Percentiles rank a stretch among this genome's conserved stretches.
These are phyloP conservation scores for Ananas comosus DNA, from an alignment of 176 grass and related monocot species.

Conservation along the genomic window DNA sequence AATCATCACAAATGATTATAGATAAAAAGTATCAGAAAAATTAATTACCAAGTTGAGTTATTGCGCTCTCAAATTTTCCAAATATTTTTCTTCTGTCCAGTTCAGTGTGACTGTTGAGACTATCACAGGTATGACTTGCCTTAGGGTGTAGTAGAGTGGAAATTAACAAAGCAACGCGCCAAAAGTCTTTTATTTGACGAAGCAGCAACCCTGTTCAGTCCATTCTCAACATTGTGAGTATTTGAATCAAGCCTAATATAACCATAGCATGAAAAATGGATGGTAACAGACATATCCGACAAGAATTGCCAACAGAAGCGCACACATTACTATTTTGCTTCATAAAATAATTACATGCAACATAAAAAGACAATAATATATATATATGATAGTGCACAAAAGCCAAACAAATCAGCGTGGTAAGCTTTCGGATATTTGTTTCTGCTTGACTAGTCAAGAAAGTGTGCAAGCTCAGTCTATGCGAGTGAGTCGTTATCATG, in stretches of 20 bases:
- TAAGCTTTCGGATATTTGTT: too few relatives aligned
- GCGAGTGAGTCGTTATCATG: too few relatives aligned
- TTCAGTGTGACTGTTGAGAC: conserved; percentile 27
- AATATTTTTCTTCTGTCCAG: conserved; percentile 44
- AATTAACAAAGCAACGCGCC: conserved; percentile 59
- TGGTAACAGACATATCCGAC: not conserved
- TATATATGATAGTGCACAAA: too few relatives aligned
- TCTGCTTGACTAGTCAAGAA: too few relatives aligned
- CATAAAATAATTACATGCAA: not conserved
- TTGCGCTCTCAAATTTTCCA: conserved; percentile 29
- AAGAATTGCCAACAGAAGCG: not conserved
- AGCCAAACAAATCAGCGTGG: too few relatives aligned
- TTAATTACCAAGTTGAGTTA: conserved; percentile 52
- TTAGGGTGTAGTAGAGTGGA: conserved; percentile 39
- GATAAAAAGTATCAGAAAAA: not conserved
- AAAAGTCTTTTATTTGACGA: conserved; percentile 84
- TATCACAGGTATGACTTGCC: conserved; percentile 15
- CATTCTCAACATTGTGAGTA: not conserved
- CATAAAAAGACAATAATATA: too few relatives aligned
- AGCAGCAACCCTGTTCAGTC: conserved; percentile 56
- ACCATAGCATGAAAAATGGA: not conserved
- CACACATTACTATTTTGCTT: not conserved
- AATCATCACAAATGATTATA: not conserved
- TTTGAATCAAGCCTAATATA: not conserved
- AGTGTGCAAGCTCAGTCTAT: too few relatives aligned